These are phyloP conservation scores for Apiospora malaysiana DNA, from an alignment of 2,329 filamentous ascomycete species.

Conservation along the genomic window DNA sequence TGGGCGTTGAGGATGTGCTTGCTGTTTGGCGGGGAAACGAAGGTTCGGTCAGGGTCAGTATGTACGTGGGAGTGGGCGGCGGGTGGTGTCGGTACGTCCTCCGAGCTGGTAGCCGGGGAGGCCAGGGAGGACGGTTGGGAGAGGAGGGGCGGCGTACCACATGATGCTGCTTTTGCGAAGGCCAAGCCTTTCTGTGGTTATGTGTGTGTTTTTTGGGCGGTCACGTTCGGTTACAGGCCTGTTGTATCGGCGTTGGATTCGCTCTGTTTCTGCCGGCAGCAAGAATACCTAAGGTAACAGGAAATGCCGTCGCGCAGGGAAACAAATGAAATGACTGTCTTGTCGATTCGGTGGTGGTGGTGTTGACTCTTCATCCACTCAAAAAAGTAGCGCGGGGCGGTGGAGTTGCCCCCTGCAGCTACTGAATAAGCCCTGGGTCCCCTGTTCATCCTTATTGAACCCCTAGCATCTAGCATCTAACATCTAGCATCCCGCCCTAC, in stretches of 20 bases:
- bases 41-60: neutral
- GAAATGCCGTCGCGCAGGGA: neutral
- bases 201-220: neutral
- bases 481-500: too few relatives aligned
- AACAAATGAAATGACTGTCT: neutral
- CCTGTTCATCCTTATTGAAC: neutral
- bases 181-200: neutral
- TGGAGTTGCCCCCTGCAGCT: constrained; percentile 13
- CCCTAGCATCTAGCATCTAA: too few relatives aligned
- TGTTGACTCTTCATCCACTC: constrained; percentile 12
- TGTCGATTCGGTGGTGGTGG: constrained; percentile 10
- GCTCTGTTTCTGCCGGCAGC: neutral
- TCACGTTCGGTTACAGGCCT: neutral
- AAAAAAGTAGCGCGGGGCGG: constrained; percentile 11
- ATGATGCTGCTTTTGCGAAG: neutral
- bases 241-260: neutral
- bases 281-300: neutral
- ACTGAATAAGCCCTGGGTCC: neutral
- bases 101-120: neutral
- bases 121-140: neutral
- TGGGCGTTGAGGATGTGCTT: constrained; percentile 99
- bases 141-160: constrained; percentile 14
- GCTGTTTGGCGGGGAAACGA: constrained; percentile 52
- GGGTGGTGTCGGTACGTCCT: neutral
- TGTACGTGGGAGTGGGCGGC: neutral